phyloP scores from a whole-genome alignment of 2,329 filamentous ascomycete species.

The Cladosporium colombiae region DNA sequence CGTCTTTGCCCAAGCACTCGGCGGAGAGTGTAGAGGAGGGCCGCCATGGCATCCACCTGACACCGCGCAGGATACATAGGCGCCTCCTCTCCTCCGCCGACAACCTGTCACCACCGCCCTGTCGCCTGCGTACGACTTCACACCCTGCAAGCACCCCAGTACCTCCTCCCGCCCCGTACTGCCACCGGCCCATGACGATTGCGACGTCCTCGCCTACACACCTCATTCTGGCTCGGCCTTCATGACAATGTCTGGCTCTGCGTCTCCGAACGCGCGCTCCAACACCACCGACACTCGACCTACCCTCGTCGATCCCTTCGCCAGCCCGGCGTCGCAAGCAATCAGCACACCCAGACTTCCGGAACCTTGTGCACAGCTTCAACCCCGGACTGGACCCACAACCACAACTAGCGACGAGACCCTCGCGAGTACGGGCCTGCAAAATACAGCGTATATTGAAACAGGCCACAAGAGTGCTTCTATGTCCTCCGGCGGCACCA shows the following conservation, averaged over 20 bases:
- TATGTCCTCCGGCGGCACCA: slow-evolving; percentile 33
- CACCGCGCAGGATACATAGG: slow-evolving; percentile 15
- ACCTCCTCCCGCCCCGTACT: not conserved
- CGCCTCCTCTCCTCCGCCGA: slow-evolving; percentile 7
- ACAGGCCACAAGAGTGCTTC: slow-evolving; percentile 29
- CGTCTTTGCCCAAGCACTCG: not conserved
- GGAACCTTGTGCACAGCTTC: slow-evolving; percentile 16
- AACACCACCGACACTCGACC: slow-evolving; percentile 5
- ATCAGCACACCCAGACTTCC: slow-evolving; percentile 12
- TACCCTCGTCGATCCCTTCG: slow-evolving; percentile 16
- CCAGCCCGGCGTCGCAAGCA: slow-evolving; percentile 13
- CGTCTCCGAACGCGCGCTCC: slow-evolving; percentile 3
- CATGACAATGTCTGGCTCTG: slow-evolving; percentile 9
- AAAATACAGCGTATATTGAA: not conserved
- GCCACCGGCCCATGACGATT: slow-evolving; percentile 14
- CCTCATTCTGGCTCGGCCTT: slow-evolving; percentile 9
- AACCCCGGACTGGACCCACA: slow-evolving; percentile 3
- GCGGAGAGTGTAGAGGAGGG: slow-evolving; percentile 5
- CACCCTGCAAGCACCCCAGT: not conserved
- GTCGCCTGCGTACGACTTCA: not conserved
- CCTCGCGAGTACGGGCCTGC: slow-evolving; percentile 1
- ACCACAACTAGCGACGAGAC: slow-evolving; percentile 2
- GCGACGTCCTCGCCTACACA: slow-evolving; percentile 5
- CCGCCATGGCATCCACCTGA: slow-evolving; percentile 17
- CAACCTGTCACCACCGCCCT: slow-evolving; percentile 5